phyloP scores from a whole-genome alignment of 768 basidiomycete species.

The Lactifluus pinguis region DNA sequence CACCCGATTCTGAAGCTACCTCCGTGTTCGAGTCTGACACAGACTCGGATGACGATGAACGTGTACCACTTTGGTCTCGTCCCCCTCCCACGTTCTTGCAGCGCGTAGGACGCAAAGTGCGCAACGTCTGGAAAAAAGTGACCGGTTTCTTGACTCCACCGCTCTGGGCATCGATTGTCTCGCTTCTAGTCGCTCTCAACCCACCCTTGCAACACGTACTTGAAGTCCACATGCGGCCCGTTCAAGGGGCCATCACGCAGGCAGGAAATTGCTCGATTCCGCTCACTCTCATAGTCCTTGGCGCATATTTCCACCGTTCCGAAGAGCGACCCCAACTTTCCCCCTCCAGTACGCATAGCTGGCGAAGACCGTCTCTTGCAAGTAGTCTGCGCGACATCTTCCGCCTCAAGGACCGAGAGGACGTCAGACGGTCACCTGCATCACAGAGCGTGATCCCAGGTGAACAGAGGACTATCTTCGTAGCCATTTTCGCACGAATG shows the following conservation, averaged over 20 bases:
- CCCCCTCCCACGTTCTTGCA: conserved; percentile 25
- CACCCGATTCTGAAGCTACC: background rate
- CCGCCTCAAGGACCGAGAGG: conserved; percentile 23
- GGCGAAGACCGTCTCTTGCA: conserved; percentile 27
- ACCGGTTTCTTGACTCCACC: conserved; percentile 84
- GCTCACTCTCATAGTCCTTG: conserved; percentile 82
- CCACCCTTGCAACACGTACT: conserved; percentile 67
- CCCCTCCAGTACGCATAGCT: conserved; percentile 14
- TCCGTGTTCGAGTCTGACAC: conserved; percentile 18
- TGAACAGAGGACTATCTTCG: conserved; percentile 75
- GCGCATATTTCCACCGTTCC: conserved; percentile 76
- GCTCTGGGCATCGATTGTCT: conserved; percentile 68
- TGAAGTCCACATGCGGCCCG: conserved; percentile 49
- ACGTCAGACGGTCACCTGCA: conserved; percentile 5
- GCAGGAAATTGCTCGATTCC: conserved; percentile 81
- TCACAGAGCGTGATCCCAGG: conserved; percentile 33
- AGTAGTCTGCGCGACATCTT: conserved; percentile 38
- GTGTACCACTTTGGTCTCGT: conserved; percentile 16
- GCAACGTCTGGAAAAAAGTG: conserved; percentile 32
- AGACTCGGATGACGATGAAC: conserved; percentile 22
- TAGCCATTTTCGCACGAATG: conserved; percentile 83
- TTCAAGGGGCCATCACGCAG: conserved; percentile 56
- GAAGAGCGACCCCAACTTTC: conserved; percentile 14
- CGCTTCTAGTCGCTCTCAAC: conserved; percentile 68
- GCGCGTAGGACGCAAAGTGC: conserved; percentile 23